phyloP scores from a whole-genome alignment of 176 grass and related monocot genomes.

The Bolboschoenus planiculmis region DNA sequence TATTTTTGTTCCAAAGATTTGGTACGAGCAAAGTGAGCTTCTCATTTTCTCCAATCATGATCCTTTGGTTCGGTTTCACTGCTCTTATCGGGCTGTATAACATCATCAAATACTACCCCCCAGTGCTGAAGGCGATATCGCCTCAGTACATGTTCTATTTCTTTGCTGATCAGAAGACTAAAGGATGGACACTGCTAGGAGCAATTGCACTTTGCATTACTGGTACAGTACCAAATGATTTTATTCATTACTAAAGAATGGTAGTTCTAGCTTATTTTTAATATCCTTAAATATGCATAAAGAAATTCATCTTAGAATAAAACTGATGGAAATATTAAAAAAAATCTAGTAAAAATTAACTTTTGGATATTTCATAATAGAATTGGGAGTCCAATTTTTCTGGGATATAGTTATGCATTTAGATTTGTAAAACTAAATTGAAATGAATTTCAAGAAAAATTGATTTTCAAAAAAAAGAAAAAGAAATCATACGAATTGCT shows the following conservation, averaged over 20 bases:
- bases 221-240: slow-evolving; percentile 30
- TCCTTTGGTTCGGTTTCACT: slow-evolving; percentile 43
- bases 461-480: not conserved
- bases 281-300: not conserved
- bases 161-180: slow-evolving; percentile 44
- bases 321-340: too few relatives aligned
- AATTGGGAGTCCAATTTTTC: not conserved
- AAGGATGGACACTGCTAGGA: slow-evolving; percentile 64
- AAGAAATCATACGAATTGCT: too few relatives aligned
- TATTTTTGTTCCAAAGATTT: slow-evolving; percentile 53
- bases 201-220: slow-evolving; percentile 66
- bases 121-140: slow-evolving; percentile 49
- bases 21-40: slow-evolving; percentile 78
- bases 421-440: not conserved
- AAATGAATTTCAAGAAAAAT: not conserved
- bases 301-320: not conserved
- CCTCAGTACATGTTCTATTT: slow-evolving; percentile 49
- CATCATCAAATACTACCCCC: slow-evolving; percentile 58
- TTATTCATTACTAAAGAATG: not conserved
- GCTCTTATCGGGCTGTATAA: slow-evolving; percentile 57
- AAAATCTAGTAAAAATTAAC: not conserved
- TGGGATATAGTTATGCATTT: not conserved
- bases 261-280: not conserved
- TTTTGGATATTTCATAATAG: not conserved
- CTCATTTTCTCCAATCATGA: slow-evolving; percentile 73